Evolutionary conservation across 1,284 basidiomycete species (phyloP).

Genomic region (Naganishia liquefaciens): DNA sequence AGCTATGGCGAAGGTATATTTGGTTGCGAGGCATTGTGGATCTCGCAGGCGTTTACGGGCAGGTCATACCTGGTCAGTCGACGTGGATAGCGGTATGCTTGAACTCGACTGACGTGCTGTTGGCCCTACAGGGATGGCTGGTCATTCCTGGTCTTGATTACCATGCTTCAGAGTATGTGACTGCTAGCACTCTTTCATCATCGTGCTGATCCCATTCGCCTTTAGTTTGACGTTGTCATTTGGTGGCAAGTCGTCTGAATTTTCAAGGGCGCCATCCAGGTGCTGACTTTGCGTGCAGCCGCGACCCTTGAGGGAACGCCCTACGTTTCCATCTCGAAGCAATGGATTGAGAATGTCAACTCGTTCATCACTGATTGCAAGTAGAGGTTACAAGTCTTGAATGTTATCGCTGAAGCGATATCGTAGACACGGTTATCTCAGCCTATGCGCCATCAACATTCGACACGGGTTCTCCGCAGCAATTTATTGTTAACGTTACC

Average conservation of each 20-base stretch:
- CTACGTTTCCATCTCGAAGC: constrained; percentile 8
- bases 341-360: constrained; percentile 21
- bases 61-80: constrained; percentile 18
- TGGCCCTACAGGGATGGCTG: constrained; percentile 8
- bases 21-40: constrained; percentile 21
- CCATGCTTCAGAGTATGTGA: constrained; percentile 24
- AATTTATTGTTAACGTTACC: constrained; percentile 18
- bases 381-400: neutral
- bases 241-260: neutral
- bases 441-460: constrained; percentile 9
- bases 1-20: constrained; percentile 28
- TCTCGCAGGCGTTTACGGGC: constrained; percentile 19
- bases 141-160: constrained; percentile 4
- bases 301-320: constrained; percentile 4
- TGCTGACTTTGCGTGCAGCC: neutral
- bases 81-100: neutral
- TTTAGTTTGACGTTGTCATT: constrained; percentile 5
- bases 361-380: constrained; percentile 23
- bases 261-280: neutral
- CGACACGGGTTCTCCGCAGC: neutral
- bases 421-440: neutral
- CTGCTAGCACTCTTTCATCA: too few relatives aligned
- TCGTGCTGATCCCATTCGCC: neutral
- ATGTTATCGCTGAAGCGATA: neutral
- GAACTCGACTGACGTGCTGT: neutral